Evolutionary conservation across 2,329 filamentous ascomycete genomes (phyloP), one percentile per base, ranked within the genome.

Genomic region (Pseudocercospora eumusae): DNA sequence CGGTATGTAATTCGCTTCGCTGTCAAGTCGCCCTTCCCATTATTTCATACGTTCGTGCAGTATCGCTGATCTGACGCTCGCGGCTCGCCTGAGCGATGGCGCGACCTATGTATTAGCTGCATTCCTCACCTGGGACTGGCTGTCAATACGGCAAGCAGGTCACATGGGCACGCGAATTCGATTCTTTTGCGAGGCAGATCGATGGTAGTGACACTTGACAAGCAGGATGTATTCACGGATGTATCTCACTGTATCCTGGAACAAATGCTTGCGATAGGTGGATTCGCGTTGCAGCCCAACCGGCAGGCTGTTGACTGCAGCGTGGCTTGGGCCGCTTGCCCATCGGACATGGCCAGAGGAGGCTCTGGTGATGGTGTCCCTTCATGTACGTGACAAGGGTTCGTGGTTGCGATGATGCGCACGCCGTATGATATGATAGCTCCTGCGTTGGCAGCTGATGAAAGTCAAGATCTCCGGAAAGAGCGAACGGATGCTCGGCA

Each of bases 241-340:
- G 61, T 55, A 56, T 55, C 54, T 57, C 18, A 63, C 57, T 33
- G 31, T 44, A 59, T 63, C 56, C 61, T 59, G 56, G 56, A 31
- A 36, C 15, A 18, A 28, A 7, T 31, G 47, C n/a, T 42, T 42
- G 40, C 50, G 33, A 63, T 63, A 63, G 61, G 61, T 57, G 31
- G 52, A 59, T 20, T 28, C 28, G 25, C 42, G n/a, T 59, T 40
- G 56, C 23, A 59, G 56, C 56, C 56, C 60, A 59, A 62, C 56
- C 56, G 47, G 42, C 27, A 33, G 20, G 52, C 27, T 21, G 28
- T 54, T n/a, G 52, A 54, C 52, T 23, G 52, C 52, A 54, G 33
- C 33, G 33, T 36, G 33, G 33, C 33, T 36, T 36, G 33, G 50
- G 50, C 31, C 25, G 50, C 28, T 54, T 54, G 50, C n/a, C 8